Evolutionary conservation across 176 grass and related monocot species (phyloP), one percentile per base, ranked within the genome.

Genomic region (Elaeis guineensis): DNA sequence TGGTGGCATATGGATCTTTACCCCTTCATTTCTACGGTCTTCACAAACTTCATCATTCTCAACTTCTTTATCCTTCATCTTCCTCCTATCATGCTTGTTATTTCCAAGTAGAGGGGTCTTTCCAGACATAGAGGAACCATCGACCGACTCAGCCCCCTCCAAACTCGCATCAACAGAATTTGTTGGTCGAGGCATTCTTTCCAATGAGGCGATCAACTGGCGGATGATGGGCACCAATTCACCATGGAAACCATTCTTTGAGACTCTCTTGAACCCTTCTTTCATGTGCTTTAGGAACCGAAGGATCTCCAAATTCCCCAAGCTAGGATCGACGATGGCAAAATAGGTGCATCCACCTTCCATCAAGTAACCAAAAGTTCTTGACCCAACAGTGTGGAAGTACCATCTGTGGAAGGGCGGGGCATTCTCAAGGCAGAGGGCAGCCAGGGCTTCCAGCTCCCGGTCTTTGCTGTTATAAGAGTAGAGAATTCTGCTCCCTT

Each of bases 261-360:
- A 65, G 1, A 29, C 57, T 59, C 51, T 80, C 63, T 64, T 66
- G 62, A 82, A 87, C 35, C 62, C 81, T 0, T 91, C 87, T 0
- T 57, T 63, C 1, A 96, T 67, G 25, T 78, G 77, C 28, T 83
- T 77, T 16, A 96, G 55, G 75, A 96, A 96, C 51, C 79, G 92
- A 53, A 96, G 59, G 2, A 82, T 83, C 16, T 75, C 87, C 3
- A 21, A 71, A 66, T 66, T 91, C 3, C 92, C 92, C 0, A 96
- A 65, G 2, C 72, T 90, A 4, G 92, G 92, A 26, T 96, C 83
- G 5, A 96, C 80, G 30, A 96, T 90, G 6, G 92, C 87, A 18
- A 90, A 96, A 76, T 88, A 96, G 0, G 80, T 83, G 75, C 80
- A 67, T 6, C 87, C 87, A 0, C 88, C 92, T 0, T 50, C 75